phyloP scores from a whole-genome alignment of 176 grass and related monocot genomes.

The Raddia guianensis region DNA sequence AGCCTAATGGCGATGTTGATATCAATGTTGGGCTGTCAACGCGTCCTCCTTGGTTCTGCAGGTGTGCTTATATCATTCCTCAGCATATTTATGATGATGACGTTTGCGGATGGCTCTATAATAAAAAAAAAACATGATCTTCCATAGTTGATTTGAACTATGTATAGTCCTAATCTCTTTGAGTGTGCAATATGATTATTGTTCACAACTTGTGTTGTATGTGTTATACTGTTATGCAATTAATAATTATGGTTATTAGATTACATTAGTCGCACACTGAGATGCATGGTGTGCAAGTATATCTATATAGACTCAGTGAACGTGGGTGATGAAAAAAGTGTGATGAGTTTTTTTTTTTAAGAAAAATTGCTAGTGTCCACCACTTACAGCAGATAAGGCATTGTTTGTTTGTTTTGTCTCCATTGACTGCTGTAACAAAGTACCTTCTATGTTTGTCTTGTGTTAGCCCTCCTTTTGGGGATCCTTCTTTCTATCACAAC shows the following conservation, averaged over 20 bases:
- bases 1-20: conserved; percentile 91
- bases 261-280: not conserved
- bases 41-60: conserved; percentile 85
- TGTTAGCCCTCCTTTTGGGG: not conserved
- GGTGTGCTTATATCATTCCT: conserved; percentile 49
- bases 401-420: not conserved
- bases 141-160: not conserved
- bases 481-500: not conserved
- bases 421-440: not conserved
- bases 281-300: not conserved
- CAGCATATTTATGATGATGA: conserved; percentile 16
- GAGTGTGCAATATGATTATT: not conserved
- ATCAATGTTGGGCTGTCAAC: conserved; percentile 80
- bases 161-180: conserved; percentile 13
- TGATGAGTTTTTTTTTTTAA: not conserved
- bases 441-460: not conserved
- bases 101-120: not conserved
- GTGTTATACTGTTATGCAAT: not conserved
- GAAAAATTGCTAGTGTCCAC: not conserved
- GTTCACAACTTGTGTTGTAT: not conserved
- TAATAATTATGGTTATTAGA: not conserved
- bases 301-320: not conserved
- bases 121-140: not conserved
- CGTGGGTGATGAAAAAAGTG: not conserved
- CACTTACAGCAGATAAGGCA: not conserved